Conservation (phyloP, 495 filamentous ascomycete genomes). For the Corynascus novoguineensis region DNA sequence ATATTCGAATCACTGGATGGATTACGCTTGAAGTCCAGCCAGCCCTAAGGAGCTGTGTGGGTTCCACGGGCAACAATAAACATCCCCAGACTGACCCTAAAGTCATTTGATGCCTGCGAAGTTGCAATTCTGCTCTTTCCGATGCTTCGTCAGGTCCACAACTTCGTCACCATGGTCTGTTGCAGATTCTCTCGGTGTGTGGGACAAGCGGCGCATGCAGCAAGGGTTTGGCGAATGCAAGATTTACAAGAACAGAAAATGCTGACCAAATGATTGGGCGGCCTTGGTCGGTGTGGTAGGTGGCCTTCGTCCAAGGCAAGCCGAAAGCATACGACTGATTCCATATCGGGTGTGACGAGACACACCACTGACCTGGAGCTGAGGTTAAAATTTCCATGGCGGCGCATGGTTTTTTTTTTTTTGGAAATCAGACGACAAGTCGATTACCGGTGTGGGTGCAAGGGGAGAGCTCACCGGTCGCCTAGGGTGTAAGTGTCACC, state of each 20-base stretch:
- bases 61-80: no score
- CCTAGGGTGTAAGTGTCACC: constrained; percentile 5
- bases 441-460: not conserved
- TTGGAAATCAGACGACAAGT: not conserved
- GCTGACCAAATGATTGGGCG: constrained; percentile 6
- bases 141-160: not conserved
- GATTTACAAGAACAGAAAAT: not conserved
- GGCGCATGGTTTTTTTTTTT: not conserved
- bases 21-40: not conserved
- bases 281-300: not conserved
- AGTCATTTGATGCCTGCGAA: not conserved
- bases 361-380: not conserved
- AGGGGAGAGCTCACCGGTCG: constrained; percentile 10
- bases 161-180: not conserved
- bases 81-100: not conserved
- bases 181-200: constrained; percentile 1
- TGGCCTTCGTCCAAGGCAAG: not conserved
- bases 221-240: constrained; percentile 4
- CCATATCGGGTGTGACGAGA: constrained; percentile 2
- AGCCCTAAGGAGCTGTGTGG: no score
- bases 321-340: not conserved
- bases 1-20: not conserved
- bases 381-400: not conserved
- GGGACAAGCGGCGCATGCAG: constrained; percentile 7
- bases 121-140: not conserved